Percentiles rank a stretch among this genome's conserved stretches.
phyloP scores from a whole-genome alignment of 2,329 filamentous ascomycete genomes.

The Colletotrichum sp. region DNA sequence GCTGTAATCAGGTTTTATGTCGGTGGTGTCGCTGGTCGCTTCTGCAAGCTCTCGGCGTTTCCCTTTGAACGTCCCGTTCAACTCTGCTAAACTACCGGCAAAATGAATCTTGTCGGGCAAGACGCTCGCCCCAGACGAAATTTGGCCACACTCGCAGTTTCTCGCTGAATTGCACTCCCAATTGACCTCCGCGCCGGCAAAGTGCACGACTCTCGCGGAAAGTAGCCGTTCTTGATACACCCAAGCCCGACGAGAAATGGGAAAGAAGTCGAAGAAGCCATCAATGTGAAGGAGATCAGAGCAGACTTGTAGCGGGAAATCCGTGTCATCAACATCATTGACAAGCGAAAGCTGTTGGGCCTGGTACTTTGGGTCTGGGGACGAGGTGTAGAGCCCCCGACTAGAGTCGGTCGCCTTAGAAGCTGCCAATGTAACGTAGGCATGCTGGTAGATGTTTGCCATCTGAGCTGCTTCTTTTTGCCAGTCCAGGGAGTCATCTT shows the following conservation, averaged over 20 bases:
- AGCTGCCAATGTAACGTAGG: slow-evolving; percentile 3
- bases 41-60: not conserved
- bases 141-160: not conserved
- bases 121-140: not conserved
- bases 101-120: not conserved
- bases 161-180: not conserved
- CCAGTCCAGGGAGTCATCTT: slow-evolving; percentile 23
- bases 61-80: not conserved
- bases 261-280: not conserved
- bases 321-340: not conserved
- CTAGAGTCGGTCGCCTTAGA: not conserved
- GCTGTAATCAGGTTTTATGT: not conserved
- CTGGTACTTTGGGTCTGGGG: not conserved
- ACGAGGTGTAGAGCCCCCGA: not conserved
- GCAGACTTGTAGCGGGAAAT: not conserved
- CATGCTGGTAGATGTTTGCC: slow-evolving; percentile 20
- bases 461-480: slow-evolving; percentile 9
- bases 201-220: not conserved
- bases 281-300: not conserved
- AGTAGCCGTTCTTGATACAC: not conserved
- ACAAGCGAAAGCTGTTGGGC: not conserved
- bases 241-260: not conserved
- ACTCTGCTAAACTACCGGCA: not conserved
- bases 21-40: not conserved
- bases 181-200: not conserved